These are phyloP conservation scores for Lumnitzera racemosa DNA, from an alignment of 345 rosid species.

Conservation along the genomic window DNA sequence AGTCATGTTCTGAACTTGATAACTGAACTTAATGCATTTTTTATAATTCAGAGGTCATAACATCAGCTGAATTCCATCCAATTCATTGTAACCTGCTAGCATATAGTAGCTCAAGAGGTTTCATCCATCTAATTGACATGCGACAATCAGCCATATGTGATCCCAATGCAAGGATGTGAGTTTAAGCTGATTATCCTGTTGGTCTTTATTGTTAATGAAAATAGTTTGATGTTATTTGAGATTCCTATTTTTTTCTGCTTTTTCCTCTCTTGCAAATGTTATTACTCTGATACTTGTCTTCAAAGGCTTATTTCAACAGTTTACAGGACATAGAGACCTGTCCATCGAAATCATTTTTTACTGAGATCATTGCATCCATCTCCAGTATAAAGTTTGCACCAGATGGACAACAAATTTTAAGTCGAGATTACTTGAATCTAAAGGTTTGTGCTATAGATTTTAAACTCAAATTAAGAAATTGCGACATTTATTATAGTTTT, in stretches of 20 bases:
- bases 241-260: slow-evolving; percentile 1
- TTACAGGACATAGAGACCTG: slow-evolving; percentile 38
- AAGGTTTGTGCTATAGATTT: slow-evolving; percentile 28
- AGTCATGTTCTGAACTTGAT: not conserved
- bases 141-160: slow-evolving; percentile 66
- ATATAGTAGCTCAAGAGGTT: slow-evolving; percentile 70
- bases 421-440: slow-evolving; percentile 60
- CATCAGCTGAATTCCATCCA: slow-evolving; percentile 67
- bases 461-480: too few species aligned
- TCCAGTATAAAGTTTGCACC: slow-evolving; percentile 53
- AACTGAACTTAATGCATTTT: slow-evolving; percentile 4
- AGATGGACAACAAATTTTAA: slow-evolving; percentile 47
- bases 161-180: slow-evolving; percentile 45
- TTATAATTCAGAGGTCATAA: slow-evolving; percentile 54
- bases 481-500: too few species aligned
- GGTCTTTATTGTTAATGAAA: not conserved
- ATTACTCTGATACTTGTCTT: slow-evolving; percentile 14
- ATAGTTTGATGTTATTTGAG: not conserved
- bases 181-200: slow-evolving; percentile 7
- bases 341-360: slow-evolving; percentile 46
- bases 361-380: slow-evolving; percentile 53
- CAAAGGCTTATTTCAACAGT: slow-evolving; percentile 26
- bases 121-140: slow-evolving; percentile 52
- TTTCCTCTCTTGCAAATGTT: not conserved
- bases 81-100: slow-evolving; percentile 55